Percentiles rank a stretch among this genome's conserved stretches.
Conservation (phyloP, 352 stramenopile genomes). For the Phytophthora pluvialis region DNA sequence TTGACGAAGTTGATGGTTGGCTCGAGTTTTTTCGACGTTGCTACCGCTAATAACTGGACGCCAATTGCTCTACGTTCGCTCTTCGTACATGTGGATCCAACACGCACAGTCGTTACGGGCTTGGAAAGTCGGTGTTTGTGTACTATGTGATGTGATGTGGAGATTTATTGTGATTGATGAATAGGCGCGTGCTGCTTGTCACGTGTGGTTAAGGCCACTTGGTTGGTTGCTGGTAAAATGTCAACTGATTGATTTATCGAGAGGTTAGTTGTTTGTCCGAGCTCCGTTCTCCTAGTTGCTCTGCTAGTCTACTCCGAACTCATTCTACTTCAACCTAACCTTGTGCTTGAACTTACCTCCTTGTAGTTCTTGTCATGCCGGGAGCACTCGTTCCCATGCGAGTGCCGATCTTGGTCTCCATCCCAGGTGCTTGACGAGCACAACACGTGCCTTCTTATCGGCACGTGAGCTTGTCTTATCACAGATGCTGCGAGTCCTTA, state of each 20-base stretch:
- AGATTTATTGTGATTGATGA: neutral
- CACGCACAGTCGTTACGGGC: neutral
- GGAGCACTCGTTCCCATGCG: neutral
- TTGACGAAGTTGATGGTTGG: neutral
- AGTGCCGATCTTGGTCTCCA: constrained; percentile 1
- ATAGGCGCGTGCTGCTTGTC: too few relatives aligned
- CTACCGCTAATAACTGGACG: neutral
- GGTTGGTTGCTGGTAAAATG: too few relatives aligned
- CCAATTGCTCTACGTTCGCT: neutral
- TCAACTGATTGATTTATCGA: too few relatives aligned
- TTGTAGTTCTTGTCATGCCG: neutral
- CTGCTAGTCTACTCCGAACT: too few relatives aligned
- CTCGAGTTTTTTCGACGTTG: neutral
- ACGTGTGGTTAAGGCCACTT: too few relatives aligned
- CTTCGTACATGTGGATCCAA: neutral
- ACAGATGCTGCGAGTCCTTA: neutral
- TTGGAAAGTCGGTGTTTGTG: neutral
- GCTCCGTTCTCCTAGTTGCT: too few relatives aligned
- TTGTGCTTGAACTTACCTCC: neutral
- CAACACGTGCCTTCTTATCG: constrained; percentile 1
- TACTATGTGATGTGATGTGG: neutral
- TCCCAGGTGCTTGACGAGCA: neutral
- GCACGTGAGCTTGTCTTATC: neutral
- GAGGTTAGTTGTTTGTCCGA: too few relatives aligned
- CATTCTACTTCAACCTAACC: neutral